Conservation (phyloP, 2,329 filamentous ascomycete species). For the Chrysosporium queenslandicum region DNA sequence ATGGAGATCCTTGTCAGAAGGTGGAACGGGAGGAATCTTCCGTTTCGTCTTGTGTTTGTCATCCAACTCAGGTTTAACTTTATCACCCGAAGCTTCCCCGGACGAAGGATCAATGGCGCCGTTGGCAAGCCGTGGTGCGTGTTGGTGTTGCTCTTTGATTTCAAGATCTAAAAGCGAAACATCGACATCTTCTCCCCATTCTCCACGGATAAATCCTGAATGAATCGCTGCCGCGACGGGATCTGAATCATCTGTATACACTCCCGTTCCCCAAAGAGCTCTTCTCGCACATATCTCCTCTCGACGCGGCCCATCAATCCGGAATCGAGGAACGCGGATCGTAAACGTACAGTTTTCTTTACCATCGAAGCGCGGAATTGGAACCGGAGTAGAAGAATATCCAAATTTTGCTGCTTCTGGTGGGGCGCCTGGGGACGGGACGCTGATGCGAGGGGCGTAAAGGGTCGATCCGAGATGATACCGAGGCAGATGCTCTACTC, state of each 20-base stretch:
- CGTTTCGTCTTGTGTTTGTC: slow-evolving; percentile 18
- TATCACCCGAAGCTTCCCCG: neutral
- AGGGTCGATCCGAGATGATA: slow-evolving; percentile 75
- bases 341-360: slow-evolving; percentile 87
- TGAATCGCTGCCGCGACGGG: slow-evolving; percentile 88
- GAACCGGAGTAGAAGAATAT: slow-evolving; percentile 53
- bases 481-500: slow-evolving; percentile 59
- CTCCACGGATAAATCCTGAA: slow-evolving; percentile 80
- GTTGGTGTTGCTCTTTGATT: slow-evolving; percentile 40
- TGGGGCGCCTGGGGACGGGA: slow-evolving; percentile 34
- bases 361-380: slow-evolving; percentile 64
- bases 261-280: slow-evolving; percentile 82
- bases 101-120: slow-evolving; percentile 4
- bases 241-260: slow-evolving; percentile 95
- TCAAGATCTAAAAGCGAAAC: slow-evolving; percentile 52
- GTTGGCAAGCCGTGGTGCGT: slow-evolving; percentile 26
- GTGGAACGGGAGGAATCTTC: slow-evolving; percentile 41
- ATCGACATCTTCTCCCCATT: slow-evolving; percentile 73
- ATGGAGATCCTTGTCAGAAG: slow-evolving; percentile 65
- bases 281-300: slow-evolving; percentile 74
- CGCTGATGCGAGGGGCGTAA: slow-evolving; percentile 58
- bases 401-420: slow-evolving; percentile 46
- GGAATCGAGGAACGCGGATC: slow-evolving; percentile 71
- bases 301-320: slow-evolving; percentile 58
- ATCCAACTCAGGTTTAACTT: slow-evolving; percentile 7